Evolutionary conservation across 495 filamentous ascomycete genomes (phyloP).

Genomic region (Pseudomonodictys pantanalensis): DNA sequence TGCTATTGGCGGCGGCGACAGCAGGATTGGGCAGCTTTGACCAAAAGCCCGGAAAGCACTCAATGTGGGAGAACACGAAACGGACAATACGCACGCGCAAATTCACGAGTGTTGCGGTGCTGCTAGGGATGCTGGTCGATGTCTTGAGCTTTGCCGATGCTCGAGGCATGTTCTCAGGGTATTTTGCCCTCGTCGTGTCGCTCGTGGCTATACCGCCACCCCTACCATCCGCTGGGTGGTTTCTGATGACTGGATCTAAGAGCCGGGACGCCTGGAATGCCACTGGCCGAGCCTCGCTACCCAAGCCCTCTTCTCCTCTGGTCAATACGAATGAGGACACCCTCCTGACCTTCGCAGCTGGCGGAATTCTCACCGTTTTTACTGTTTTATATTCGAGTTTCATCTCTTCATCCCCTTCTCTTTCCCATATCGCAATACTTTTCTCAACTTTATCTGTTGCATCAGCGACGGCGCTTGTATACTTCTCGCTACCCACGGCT

Average conservation of each 20-base stretch:
- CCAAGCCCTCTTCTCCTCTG: conserved; percentile 30
- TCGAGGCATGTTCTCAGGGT: conserved; percentile 1
- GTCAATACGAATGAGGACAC: conserved; percentile 29
- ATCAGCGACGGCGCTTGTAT: conserved; percentile 34
- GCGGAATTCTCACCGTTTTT: conserved; percentile 28
- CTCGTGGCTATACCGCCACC: conserved; percentile 30
- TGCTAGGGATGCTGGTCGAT: conserved; percentile 26
- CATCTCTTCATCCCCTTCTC: conserved; percentile 21
- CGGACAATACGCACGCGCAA: conserved; percentile 36
- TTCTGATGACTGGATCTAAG: conserved; percentile 14
- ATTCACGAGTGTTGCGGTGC: conserved; percentile 33
- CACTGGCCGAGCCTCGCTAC: conserved; percentile 10
- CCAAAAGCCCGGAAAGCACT: conserved; percentile 25
- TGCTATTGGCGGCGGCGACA: conserved; percentile 48
- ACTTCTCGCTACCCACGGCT: conserved; percentile 33
- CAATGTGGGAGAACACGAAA: conserved; percentile 32
- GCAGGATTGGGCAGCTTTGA: conserved; percentile 40
- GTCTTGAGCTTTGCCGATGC: conserved; percentile 3
- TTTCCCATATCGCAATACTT: conserved; percentile 24
- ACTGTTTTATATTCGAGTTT: conserved; percentile 33
- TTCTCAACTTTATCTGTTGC: conserved; percentile 34
- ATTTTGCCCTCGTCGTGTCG: conserved; percentile 22
- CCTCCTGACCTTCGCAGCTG: conserved; percentile 37
- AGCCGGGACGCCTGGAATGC: conserved; percentile 1
- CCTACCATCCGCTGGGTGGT: conserved; percentile 28